These are phyloP conservation scores for Biscogniauxia sp. DNA, from an alignment of 2,329 filamentous ascomycete genomes.

Conservation along the genomic window DNA sequence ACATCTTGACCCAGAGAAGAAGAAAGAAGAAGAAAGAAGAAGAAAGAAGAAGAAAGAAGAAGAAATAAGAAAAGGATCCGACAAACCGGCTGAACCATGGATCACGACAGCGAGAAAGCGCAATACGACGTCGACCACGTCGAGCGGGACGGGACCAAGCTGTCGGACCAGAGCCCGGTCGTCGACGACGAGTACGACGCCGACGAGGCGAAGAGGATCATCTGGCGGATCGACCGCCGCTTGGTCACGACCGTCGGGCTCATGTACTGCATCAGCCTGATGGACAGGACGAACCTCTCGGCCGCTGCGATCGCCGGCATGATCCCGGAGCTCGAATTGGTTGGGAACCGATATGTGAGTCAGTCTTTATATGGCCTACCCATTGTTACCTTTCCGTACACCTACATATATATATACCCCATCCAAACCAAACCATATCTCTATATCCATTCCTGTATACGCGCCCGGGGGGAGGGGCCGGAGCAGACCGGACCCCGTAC, in stretches of 20 bases:
- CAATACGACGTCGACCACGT: conserved; percentile 19
- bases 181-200: conserved; percentile 48
- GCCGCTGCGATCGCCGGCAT: conserved; percentile 69
- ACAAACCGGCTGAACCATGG: conserved; percentile 18
- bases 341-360: conserved; percentile 39
- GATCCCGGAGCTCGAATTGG: conserved; percentile 44
- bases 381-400: no score
- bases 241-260: conserved; percentile 60
- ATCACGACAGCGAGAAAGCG: conserved; percentile 29
- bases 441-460: no score
- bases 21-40: no score
- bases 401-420: background rate
- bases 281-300: conserved; percentile 78
- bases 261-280: conserved; percentile 73
- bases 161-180: conserved; percentile 24
- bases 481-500: no score
- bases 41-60: background rate
- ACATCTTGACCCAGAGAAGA: background rate
- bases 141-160: conserved; percentile 19
- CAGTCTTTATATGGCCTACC: background rate
- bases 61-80: background rate
- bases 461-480: no score
- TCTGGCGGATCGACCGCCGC: conserved; percentile 66
- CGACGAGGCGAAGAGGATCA: conserved; percentile 64
- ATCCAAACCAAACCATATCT: no score